Conservation (phyloP, 805 yeast genomes). For the Vanderwaltozyma tropicalis region DNA sequence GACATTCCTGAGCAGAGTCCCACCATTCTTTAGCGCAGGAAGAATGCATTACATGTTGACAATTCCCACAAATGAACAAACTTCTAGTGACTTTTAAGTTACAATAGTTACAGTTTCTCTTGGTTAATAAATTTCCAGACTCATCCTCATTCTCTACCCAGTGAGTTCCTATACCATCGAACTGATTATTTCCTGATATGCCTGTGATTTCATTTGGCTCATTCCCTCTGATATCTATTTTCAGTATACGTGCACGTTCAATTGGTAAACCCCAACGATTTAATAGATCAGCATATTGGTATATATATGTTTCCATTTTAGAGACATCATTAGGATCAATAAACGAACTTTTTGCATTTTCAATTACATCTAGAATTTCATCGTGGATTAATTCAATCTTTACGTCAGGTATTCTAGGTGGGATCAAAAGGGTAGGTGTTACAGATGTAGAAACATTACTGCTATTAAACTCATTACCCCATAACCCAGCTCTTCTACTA, state of each 20-base stretch:
- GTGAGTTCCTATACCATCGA: constrained; percentile 10
- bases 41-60: constrained; percentile 74
- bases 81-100: constrained; percentile 47
- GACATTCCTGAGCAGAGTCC: constrained; percentile 48
- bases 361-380: constrained; percentile 17
- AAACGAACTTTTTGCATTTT: constrained; percentile 12
- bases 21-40: constrained; percentile 80
- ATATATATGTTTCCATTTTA: constrained; percentile 37
- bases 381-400: constrained; percentile 21
- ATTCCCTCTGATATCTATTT: constrained; percentile 26
- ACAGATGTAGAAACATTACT: background rate
- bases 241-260: constrained; percentile 67
- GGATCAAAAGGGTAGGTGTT: background rate
- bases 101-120: constrained; percentile 56
- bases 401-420: constrained; percentile 13
- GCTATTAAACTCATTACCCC: background rate
- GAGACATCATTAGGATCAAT: constrained; percentile 17
- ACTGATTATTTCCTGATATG: background rate
- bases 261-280: constrained; percentile 77
- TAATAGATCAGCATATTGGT: constrained; percentile 67
- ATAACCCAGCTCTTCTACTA: background rate
- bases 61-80: constrained; percentile 55
- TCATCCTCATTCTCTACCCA: constrained; percentile 11
- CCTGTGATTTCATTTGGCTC: no score
- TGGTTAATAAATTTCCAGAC: background rate